phyloP scores from a whole-genome alignment of 129 eudicot genomes.

The Chrysanthemum seticuspe region DNA sequence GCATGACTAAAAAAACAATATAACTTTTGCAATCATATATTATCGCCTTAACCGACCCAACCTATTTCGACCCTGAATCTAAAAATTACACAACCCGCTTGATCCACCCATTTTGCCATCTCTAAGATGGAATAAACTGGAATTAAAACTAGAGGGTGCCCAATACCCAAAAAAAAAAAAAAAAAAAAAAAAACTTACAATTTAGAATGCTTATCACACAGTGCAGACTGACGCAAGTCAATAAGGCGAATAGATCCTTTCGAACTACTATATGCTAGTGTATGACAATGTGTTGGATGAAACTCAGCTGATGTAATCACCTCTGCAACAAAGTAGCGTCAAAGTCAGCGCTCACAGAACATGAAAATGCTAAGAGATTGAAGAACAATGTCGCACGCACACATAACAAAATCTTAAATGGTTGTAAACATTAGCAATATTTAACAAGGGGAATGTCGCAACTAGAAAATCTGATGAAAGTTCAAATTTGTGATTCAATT shows the following conservation, averaged over 20 bases:
- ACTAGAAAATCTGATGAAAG: too few relatives aligned
- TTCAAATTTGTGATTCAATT: too few relatives aligned
- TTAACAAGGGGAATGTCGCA: too few relatives aligned
- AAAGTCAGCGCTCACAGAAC: slow-evolving; percentile 14
- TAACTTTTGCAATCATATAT: too few relatives aligned
- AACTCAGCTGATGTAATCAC: slow-evolving; percentile 97
- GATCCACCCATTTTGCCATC: neutral
- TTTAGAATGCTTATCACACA: slow-evolving; percentile 90
- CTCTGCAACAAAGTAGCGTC: slow-evolving; percentile 50
- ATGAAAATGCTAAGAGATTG: too few relatives aligned
- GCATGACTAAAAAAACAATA: too few relatives aligned
- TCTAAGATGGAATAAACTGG: neutral
- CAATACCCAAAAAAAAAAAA: too few relatives aligned
- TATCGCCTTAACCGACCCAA: too few relatives aligned
- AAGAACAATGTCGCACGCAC: neutral
- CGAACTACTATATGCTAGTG: slow-evolving; percentile 92
- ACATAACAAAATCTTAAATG: neutral
- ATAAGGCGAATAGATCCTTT: slow-evolving; percentile 96
- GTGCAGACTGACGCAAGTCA: slow-evolving; percentile 94
- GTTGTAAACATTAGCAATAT: neutral
- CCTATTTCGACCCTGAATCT: too few relatives aligned
- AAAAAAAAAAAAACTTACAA: slow-evolving; percentile 66
- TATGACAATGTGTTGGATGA: slow-evolving; percentile 93
- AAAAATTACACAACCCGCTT: too few relatives aligned
- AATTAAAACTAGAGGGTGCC: neutral